These are phyloP conservation scores for Phylloporus sp. DNA, from an alignment of 1,284 basidiomycete species.

Conservation along the genomic window DNA sequence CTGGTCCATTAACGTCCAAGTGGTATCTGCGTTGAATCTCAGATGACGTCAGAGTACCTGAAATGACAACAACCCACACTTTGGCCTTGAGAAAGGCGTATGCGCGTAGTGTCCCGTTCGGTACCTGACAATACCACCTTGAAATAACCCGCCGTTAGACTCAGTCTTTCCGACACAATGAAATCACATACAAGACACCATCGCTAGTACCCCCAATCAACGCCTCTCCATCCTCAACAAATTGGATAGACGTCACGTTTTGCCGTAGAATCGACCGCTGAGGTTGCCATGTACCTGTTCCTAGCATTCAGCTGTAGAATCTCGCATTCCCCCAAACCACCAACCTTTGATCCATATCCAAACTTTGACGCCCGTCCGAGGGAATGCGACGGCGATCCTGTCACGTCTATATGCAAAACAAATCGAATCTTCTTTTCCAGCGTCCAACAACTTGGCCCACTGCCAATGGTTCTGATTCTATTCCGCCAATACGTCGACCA, in stretches of 20 bases:
- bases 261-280: conserved; percentile 63
- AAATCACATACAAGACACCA: conserved; percentile 55
- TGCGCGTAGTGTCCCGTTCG: conserved; percentile 62
- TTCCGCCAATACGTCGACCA: background rate
- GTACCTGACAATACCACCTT: conserved; percentile 67
- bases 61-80: conserved; percentile 48
- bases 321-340: conserved; percentile 4
- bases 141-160: conserved; percentile 17
- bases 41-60: conserved; percentile 1
- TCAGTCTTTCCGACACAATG: background rate
- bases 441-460: conserved; percentile 56
- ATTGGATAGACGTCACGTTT: conserved; percentile 63
- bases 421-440: conserved; percentile 48
- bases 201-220: conserved; percentile 70
- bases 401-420: conserved; percentile 60
- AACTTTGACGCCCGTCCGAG: conserved; percentile 59
- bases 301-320: conserved; percentile 3
- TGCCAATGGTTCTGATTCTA: conserved; percentile 60
- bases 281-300: conserved; percentile 56
- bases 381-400: conserved; percentile 64
- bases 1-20: conserved; percentile 52
- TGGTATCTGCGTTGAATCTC: conserved; percentile 43
- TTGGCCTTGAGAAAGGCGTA: conserved; percentile 57
- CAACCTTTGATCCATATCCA: conserved; percentile 64
- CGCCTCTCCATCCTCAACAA: conserved; percentile 61